Evolutionary conservation across 192 early-diverging fungal species (phyloP).

Genomic region (Backusella tarrabulga): DNA sequence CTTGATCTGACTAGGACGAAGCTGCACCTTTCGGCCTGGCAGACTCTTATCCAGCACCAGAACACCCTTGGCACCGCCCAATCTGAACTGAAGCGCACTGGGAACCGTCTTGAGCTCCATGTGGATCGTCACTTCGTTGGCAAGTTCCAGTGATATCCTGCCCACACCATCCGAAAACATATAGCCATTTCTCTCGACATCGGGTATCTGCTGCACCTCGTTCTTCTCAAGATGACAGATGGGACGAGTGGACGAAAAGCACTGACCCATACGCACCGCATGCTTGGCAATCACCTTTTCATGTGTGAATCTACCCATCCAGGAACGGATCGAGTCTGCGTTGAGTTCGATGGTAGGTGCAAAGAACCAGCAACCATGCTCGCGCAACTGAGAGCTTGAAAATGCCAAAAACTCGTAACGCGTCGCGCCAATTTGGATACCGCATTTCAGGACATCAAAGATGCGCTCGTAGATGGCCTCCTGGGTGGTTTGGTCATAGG

Average conservation of each 20-base stretch:
- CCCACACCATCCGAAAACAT: slow-evolving; percentile 79
- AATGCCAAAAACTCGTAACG: slow-evolving; percentile 64
- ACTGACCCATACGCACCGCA: slow-evolving; percentile 71
- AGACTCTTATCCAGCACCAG: slow-evolving; percentile 39
- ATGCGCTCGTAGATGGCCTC: slow-evolving; percentile 54
- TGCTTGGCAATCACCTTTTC: slow-evolving; percentile 67
- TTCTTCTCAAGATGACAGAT: slow-evolving; percentile 38
- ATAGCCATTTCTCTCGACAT: slow-evolving; percentile 57
- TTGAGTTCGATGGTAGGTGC: slow-evolving; percentile 42
- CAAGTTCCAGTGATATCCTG: slow-evolving; percentile 50
- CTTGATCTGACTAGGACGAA: slow-evolving; percentile 59
- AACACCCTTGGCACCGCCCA: slow-evolving; percentile 68
- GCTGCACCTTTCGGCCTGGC: slow-evolving; percentile 35
- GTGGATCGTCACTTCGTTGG: slow-evolving; percentile 36
- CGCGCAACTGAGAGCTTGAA: slow-evolving; percentile 61
- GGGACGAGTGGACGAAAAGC: slow-evolving; percentile 66
- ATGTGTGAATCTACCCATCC: slow-evolving; percentile 72
- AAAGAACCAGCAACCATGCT: slow-evolving; percentile 75
- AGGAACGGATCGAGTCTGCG: slow-evolving; percentile 49
- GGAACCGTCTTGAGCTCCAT: slow-evolving; percentile 44
- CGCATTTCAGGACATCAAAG: slow-evolving; percentile 41
- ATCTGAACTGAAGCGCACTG: slow-evolving; percentile 70
- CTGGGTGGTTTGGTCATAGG: slow-evolving; percentile 20
- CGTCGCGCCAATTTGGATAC: slow-evolving; percentile 53
- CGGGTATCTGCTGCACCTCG: slow-evolving; percentile 48